These are phyloP conservation scores for Euphorbia pulcherrima DNA, from an alignment of 345 rosid species.

Conservation along the genomic window DNA sequence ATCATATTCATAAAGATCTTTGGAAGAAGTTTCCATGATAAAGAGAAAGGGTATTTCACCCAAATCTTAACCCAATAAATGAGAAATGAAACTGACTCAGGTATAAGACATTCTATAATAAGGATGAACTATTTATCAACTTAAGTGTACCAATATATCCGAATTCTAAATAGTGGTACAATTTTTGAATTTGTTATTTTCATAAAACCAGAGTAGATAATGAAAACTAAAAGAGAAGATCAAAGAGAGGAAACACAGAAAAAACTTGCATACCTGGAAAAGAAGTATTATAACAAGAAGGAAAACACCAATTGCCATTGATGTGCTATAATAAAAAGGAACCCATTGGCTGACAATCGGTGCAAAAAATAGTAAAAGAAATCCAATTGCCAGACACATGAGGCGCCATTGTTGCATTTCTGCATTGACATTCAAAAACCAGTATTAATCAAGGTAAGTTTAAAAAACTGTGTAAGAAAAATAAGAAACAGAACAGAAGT, in stretches of 20 bases:
- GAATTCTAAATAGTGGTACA: no score
- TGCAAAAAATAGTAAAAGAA: constrained; percentile 57
- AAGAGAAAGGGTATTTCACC: neutral
- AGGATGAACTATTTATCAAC: neutral
- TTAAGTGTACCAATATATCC: neutral
- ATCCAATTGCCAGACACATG: constrained; percentile 58
- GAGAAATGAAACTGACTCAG: neutral
- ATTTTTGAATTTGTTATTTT: neutral
- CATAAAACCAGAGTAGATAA: neutral
- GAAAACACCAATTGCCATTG: constrained; percentile 86
- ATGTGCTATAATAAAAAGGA: constrained; percentile 88
- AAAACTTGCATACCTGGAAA: constrained; percentile 60
- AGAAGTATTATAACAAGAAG: constrained; percentile 72
- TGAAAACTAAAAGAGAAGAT: neutral
- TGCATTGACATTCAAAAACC: constrained; percentile 30
- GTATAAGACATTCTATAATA: neutral
- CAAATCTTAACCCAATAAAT: constrained; percentile 4
- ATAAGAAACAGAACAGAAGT: neutral
- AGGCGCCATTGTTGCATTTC: constrained; percentile 84
- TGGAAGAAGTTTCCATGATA: no score
- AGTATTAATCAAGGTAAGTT: neutral
- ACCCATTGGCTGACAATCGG: constrained; percentile 85
- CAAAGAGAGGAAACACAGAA: constrained; percentile 1
- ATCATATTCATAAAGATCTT: neutral
- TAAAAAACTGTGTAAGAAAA: neutral